Percentiles rank a stretch among this genome's conserved stretches.
These are phyloP conservation scores for Dactylellina drechsleri DNA, from an alignment of 2,329 filamentous ascomycete genomes.

Conservation along the genomic window DNA sequence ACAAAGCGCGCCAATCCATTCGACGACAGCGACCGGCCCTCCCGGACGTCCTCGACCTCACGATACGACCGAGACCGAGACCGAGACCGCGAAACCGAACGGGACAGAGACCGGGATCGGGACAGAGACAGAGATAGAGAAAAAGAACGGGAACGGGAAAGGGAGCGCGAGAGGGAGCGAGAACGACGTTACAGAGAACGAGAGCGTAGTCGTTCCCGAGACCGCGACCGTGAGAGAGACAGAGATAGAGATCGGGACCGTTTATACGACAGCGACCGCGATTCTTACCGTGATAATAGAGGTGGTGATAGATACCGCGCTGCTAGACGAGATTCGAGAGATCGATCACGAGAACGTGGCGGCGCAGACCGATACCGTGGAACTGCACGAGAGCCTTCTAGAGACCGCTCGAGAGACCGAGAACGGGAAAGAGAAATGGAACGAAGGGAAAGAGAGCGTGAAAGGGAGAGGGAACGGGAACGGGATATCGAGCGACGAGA, in stretches of 20 bases:
- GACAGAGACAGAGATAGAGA: slow-evolving; percentile 49
- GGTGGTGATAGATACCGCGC: slow-evolving; percentile 44
- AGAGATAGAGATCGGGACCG: slow-evolving; percentile 14
- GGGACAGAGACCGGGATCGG: slow-evolving; percentile 31
- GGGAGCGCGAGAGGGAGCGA: slow-evolving; percentile 31
- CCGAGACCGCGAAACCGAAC: slow-evolving; percentile 25
- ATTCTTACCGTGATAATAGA: slow-evolving; percentile 38
- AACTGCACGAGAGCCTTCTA: slow-evolving; percentile 25
- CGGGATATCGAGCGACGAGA: slow-evolving; percentile 33
- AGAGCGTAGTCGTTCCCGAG: slow-evolving; percentile 36
- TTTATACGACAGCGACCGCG: slow-evolving; percentile 43
- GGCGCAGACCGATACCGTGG: slow-evolving; percentile 38
- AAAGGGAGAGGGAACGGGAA: slow-evolving; percentile 35
- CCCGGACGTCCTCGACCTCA: slow-evolving; percentile 45
- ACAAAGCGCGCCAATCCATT: slow-evolving; percentile 53
- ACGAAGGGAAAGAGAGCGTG: slow-evolving; percentile 37
- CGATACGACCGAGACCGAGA: slow-evolving; percentile 50
- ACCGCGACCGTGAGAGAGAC: slow-evolving; percentile 41
- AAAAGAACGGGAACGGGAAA: slow-evolving; percentile 38
- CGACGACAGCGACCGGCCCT: slow-evolving; percentile 52
- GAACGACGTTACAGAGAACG: slow-evolving; percentile 36
- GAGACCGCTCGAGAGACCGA: slow-evolving; percentile 49
- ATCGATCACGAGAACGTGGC: slow-evolving; percentile 39
- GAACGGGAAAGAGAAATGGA: slow-evolving; percentile 37
- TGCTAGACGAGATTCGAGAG: slow-evolving; percentile 46